Conservation (phyloP, 1,284 basidiomycete species). For the Mycena sp. region DNA sequence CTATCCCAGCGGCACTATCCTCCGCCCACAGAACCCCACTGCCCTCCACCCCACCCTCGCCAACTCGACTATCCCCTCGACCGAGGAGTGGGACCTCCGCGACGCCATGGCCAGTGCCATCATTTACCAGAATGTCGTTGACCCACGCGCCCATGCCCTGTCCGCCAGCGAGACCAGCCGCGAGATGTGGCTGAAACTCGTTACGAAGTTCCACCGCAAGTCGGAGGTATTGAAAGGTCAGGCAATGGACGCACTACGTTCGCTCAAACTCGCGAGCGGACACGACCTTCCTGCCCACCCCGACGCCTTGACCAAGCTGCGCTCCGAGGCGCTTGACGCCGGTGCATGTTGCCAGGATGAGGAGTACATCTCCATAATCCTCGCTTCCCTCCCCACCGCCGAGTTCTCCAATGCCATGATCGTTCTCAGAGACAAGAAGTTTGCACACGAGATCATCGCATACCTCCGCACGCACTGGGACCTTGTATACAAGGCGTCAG, state of each 20-base stretch:
- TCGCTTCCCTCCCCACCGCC: background rate
- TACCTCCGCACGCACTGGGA: background rate
- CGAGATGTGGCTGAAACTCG: background rate
- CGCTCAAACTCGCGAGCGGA: background rate
- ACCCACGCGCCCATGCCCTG: too few relatives aligned
- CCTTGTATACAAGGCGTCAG: background rate
- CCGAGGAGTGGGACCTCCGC: too few relatives aligned
- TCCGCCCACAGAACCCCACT: too few relatives aligned
- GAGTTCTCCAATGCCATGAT: background rate
- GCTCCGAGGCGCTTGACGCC: background rate
- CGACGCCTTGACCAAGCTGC: background rate
- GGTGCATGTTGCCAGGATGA: background rate
- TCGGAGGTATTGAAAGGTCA: background rate
- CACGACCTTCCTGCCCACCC: background rate
- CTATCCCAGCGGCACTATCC: too few relatives aligned
- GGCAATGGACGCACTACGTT: background rate
- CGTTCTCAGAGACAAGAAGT: background rate
- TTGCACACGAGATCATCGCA: background rate
- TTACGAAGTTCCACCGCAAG: background rate
- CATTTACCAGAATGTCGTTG: too few relatives aligned
- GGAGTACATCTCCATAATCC: background rate
- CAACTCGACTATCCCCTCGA: too few relatives aligned
- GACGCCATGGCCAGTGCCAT: too few relatives aligned
- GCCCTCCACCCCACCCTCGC: too few relatives aligned
- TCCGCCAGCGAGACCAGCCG: background rate